Conservation (phyloP, 352 stramenopile genomes). For the Phytophthora syringae region DNA sequence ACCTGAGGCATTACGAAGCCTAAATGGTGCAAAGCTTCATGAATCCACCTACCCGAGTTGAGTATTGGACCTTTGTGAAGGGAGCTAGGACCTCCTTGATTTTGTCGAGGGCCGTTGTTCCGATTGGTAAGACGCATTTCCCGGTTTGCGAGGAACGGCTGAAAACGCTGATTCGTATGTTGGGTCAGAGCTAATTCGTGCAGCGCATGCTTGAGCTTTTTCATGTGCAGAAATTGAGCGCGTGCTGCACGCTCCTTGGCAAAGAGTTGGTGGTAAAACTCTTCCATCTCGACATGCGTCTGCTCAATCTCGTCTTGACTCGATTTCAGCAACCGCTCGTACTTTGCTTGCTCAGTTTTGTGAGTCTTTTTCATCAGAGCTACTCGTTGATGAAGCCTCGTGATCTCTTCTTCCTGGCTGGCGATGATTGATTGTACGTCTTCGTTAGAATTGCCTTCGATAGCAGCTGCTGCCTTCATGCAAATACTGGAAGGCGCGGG, state of each 20-base stretch:
- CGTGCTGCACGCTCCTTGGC: conserved; percentile 69
- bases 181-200: conserved; percentile 56
- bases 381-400: conserved; percentile 63
- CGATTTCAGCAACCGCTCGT: conserved; percentile 47
- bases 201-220: conserved; percentile 74
- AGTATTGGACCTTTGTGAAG: conserved; percentile 8
- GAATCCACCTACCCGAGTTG: conserved; percentile 36
- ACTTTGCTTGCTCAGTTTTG: conserved; percentile 57
- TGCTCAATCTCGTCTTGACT: conserved; percentile 60
- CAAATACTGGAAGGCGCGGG: conserved; percentile 4
- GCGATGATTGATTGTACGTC: conserved; percentile 57
- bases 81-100: conserved; percentile 6
- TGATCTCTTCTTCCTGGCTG: conserved; percentile 73
- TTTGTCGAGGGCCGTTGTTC: conserved; percentile 1
- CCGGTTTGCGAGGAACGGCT: conserved; percentile 41
- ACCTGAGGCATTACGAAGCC: conserved; percentile 42
- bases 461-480: background rate
- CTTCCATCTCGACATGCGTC: conserved; percentile 47
- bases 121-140: conserved; percentile 42
- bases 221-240: conserved; percentile 72
- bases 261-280: conserved; percentile 54
- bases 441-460: conserved; percentile 15
- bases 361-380: conserved; percentile 67
- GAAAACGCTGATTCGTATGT: conserved; percentile 65
- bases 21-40: conserved; percentile 48